phyloP scores from a whole-genome alignment of 1,284 basidiomycete species.

The Microbotryum saponariae region DNA sequence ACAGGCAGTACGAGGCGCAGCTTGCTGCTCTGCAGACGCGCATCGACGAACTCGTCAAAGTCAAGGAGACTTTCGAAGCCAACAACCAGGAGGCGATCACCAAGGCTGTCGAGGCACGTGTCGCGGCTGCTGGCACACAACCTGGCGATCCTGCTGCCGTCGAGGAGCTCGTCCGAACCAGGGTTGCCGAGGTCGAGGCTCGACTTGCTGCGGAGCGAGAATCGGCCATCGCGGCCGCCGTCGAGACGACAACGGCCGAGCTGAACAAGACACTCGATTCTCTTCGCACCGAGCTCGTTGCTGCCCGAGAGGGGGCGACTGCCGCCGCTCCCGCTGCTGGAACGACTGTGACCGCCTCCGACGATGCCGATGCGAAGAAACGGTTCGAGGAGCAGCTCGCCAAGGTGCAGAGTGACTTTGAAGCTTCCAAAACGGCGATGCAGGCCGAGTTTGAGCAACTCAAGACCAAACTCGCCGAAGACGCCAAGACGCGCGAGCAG shows the following conservation, averaged over 20 bases:
- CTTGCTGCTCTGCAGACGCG: constrained; percentile 1
- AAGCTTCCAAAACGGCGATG: constrained; percentile 21
- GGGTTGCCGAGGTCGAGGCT: constrained; percentile 20
- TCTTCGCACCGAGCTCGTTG: constrained; percentile 14
- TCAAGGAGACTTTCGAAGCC: constrained; percentile 11
- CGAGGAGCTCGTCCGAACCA: constrained; percentile 21
- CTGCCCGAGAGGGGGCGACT: background rate
- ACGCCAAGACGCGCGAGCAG: constrained; percentile 24
- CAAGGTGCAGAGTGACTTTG: constrained; percentile 22
- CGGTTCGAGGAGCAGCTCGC: constrained; percentile 5
- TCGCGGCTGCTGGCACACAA: constrained; percentile 13
- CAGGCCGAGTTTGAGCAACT: constrained; percentile 21
- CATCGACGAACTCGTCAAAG: constrained; percentile 8
- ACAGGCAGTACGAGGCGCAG: background rate
- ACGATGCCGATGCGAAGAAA: background rate
- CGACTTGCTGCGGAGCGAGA: constrained; percentile 16
- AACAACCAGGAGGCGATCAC: no score
- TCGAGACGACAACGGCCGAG: constrained; percentile 16
- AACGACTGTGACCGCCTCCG: background rate
- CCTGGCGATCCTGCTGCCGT: constrained; percentile 18
- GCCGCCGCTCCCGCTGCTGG: background rate
- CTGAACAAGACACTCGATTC: constrained; percentile 19
- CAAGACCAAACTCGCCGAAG: constrained; percentile 18
- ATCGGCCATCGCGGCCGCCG: constrained; percentile 19
- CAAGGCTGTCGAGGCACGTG: constrained; percentile 6